These are phyloP conservation scores for Metschnikowia continentalis DNA, from an alignment of 805 yeast species.

Conservation along the genomic window DNA sequence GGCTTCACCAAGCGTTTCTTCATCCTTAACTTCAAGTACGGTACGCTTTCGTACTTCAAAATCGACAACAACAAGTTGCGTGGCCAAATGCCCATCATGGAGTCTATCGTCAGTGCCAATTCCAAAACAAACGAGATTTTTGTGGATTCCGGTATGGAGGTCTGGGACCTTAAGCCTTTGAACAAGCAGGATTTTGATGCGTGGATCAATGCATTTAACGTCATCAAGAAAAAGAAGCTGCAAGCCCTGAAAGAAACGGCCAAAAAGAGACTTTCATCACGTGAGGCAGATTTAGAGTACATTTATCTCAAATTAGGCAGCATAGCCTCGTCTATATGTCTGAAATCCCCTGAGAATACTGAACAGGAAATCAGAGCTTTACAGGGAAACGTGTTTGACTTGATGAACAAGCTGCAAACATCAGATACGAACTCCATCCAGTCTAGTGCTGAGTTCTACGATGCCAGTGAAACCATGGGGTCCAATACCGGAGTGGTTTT, in stretches of 20 bases:
- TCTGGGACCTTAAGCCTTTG: conserved; percentile 80
- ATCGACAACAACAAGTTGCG: conserved; percentile 68
- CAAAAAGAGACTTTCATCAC: not conserved
- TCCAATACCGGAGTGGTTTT: conserved; percentile 52
- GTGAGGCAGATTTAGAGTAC: conserved; percentile 1
- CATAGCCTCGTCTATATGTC: not conserved
- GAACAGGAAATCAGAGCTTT: conserved; percentile 2
- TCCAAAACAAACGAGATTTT: conserved; percentile 62
- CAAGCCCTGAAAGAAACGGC: conserved; percentile 5
- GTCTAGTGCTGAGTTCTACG: conserved; percentile 39
- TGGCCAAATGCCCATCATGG: conserved; percentile 86
- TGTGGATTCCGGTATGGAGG: conserved; percentile 92
- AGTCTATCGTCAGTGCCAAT: conserved; percentile 80
- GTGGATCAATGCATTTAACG: conserved; percentile 81
- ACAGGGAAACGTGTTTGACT: not conserved
- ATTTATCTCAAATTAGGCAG: not conserved
- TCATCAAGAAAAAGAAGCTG: conserved; percentile 32
- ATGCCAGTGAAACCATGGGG: conserved; percentile 64
- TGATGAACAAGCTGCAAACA: conserved; percentile 4
- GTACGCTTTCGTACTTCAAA: conserved; percentile 79
- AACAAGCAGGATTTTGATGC: conserved; percentile 61
- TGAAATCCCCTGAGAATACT: not conserved
- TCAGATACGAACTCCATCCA: conserved; percentile 27
- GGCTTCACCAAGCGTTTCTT: conserved; percentile 86
- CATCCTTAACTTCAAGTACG: conserved; percentile 74